phyloP scores from a whole-genome alignment of 495 filamentous ascomycete genomes.

The Penicillium psychrofluorescens region DNA sequence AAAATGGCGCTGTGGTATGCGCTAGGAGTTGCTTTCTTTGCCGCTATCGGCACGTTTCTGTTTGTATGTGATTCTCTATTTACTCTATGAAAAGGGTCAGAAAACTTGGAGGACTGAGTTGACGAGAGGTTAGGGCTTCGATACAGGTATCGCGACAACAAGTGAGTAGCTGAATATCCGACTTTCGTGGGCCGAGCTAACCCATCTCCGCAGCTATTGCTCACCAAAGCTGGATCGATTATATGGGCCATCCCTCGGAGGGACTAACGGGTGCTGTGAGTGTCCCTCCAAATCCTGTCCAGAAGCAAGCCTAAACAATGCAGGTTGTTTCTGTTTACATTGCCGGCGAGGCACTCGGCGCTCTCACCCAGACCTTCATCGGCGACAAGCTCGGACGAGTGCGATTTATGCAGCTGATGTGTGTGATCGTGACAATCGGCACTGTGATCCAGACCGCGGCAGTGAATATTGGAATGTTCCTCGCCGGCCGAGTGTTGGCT shows the following conservation, averaged over 20 bases:
- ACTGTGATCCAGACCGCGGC: slow-evolving; percentile 49
- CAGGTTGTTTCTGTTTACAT: slow-evolving; percentile 54
- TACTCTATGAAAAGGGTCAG: background rate
- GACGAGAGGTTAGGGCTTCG: slow-evolving; percentile 38
- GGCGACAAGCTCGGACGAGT: slow-evolving; percentile 51
- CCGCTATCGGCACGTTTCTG: slow-evolving; percentile 50
- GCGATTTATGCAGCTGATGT: slow-evolving; percentile 52
- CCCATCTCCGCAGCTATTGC: slow-evolving; percentile 39
- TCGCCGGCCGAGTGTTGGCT: slow-evolving; percentile 48
- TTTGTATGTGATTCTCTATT: slow-evolving; percentile 32
- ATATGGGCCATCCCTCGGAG: slow-evolving; percentile 48
- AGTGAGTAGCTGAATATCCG: slow-evolving; percentile 29
- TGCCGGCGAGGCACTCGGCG: slow-evolving; percentile 49
- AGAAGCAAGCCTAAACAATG: background rate
- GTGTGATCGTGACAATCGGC: slow-evolving; percentile 50
- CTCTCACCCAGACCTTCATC: slow-evolving; percentile 44
- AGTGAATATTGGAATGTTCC: slow-evolving; percentile 54
- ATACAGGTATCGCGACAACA: slow-evolving; percentile 53
- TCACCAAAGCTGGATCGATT: slow-evolving; percentile 53
- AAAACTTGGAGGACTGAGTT: no score
- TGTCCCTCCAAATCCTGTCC: background rate
- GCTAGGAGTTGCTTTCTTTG: slow-evolving; percentile 45
- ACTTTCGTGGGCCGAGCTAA: slow-evolving; percentile 2
- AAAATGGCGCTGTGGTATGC: slow-evolving; percentile 36
- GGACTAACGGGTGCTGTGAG: slow-evolving; percentile 50